Percentiles rank a stretch among this genome's conserved stretches.
Conservation (phyloP, 75 land plant genomes). For the Pinus albicaulis region DNA sequence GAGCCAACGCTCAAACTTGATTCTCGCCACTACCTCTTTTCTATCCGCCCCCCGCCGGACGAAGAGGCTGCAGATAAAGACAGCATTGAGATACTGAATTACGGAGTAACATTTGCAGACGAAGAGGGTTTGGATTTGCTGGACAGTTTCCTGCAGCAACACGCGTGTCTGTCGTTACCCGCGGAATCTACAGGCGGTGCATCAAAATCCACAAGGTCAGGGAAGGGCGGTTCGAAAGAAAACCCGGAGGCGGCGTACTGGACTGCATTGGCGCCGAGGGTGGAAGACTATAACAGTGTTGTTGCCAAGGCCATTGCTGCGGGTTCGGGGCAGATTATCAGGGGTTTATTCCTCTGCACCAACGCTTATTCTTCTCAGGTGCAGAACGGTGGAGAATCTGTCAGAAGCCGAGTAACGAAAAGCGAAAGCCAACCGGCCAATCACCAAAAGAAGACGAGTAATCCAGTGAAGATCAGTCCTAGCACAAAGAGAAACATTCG, state of each 20-base stretch:
- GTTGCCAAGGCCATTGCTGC: slow-evolving; percentile 76
- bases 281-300: slow-evolving; percentile 28
- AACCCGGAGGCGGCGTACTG: slow-evolving; percentile 49
- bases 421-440: no score
- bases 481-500: slow-evolving; percentile 17
- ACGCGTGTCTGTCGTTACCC: slow-evolving; percentile 46
- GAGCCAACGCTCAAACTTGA: slow-evolving; percentile 72
- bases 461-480: slow-evolving; percentile 27
- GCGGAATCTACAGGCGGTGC: neutral
- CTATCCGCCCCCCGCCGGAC: slow-evolving; percentile 24
- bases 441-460: no score
- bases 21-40: slow-evolving; percentile 59
- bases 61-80: slow-evolving; percentile 20
- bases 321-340: no score
- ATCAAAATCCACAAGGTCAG: slow-evolving; percentile 56
- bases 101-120: slow-evolving; percentile 44
- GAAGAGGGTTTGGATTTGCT: slow-evolving; percentile 27
- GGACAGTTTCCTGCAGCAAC: slow-evolving; percentile 48
- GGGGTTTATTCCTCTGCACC: no score
- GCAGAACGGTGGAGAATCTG: no score
- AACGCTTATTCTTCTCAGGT: no score
- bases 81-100: slow-evolving; percentile 33
- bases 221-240: no score
- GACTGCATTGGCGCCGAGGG: no score
- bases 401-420: no score